A percentile compares a stretch with the other conserved stretches of the same genome.
These are phyloP conservation scores for Pyrus hybrid DNA, from an alignment of 331 rosid genomes.

Conservation along the genomic window DNA sequence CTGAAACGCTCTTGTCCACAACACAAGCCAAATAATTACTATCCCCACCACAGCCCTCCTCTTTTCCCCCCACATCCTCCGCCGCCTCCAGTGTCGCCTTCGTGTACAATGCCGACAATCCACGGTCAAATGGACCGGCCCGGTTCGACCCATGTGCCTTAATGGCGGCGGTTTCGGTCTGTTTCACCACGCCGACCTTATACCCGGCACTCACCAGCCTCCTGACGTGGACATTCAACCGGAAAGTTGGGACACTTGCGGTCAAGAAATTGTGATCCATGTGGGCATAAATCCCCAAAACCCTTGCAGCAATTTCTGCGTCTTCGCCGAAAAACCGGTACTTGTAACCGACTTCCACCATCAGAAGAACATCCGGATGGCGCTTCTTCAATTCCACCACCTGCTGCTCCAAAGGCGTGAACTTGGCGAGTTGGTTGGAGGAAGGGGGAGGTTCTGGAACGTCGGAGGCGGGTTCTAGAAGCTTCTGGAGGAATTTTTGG, in stretches of 20 bases:
- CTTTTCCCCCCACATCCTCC: conserved; percentile 62
- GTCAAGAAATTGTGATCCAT: conserved; percentile 76
- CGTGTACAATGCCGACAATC: conserved; percentile 76
- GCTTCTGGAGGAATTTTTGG: conserved; percentile 58
- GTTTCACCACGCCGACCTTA: conserved; percentile 89
- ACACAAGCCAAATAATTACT: conserved; percentile 72
- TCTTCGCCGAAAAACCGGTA: conserved; percentile 74
- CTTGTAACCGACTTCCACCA: conserved; percentile 93
- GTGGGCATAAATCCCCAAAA: conserved; percentile 70
- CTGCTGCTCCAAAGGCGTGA: conserved; percentile 75
- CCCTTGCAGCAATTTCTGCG: conserved; percentile 72
- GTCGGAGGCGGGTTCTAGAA: conserved; percentile 52
- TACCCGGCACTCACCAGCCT: conserved; percentile 83
- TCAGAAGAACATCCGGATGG: conserved; percentile 75
- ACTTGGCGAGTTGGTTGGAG: conserved; percentile 19
- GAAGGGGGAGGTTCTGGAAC: conserved; percentile 13
- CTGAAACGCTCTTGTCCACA: conserved; percentile 54
- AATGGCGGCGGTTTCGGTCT: conserved; percentile 91
- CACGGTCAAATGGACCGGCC: conserved; percentile 69
- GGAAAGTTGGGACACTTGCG: conserved; percentile 79
- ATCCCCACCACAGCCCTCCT: conserved; percentile 59
- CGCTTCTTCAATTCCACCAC: conserved; percentile 57
- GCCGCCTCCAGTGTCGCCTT: conserved; percentile 89
- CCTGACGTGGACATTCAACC: conserved; percentile 81
- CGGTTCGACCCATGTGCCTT: conserved; percentile 76